Evolutionary conservation across 495 filamentous ascomycete genomes (phyloP), one percentile per base, ranked within the genome.

Genomic region (Neurospora sp.): DNA sequence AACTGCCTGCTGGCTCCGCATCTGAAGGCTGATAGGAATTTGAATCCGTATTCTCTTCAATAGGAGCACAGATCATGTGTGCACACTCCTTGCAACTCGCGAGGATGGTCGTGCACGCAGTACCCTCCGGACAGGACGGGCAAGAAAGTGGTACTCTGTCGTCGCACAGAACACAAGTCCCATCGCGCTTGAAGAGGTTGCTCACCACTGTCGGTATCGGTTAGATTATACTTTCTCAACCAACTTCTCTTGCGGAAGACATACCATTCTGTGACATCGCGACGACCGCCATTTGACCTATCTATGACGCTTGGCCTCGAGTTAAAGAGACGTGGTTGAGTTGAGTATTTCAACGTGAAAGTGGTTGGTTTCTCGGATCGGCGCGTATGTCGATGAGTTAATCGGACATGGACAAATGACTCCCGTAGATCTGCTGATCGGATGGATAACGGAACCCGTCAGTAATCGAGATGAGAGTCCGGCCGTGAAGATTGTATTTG

Each of bases 31-130:
- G 85, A 40, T 83, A 77, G 75, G 9, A 80, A 11, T 62, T 31
- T 9, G 48, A 23, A 14, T n/a, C 38, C 71, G 71, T 39, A 11
- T 69, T 37, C 5, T 31, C 40, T 20, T 72, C 48, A 14, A 71
- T 16, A n/a, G 77, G 74, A 12, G 62, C 75, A 73, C 85, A 87
- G 73, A 82, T 79, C 40, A 89, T 81, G 42, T 71, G 71, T 1
- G 79, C 72, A 42, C 85, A 86, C 66, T 78, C 73, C 3, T 23
- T 46, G 75, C 83, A 85, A 18, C 69, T 78, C 20, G 75, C 74
- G 8, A 81, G 75, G n/a, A 77, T 81, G 62, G 83, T 81, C 72
- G 79, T 78, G 73, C 85, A 86, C 59, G 73, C 54, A 16, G 73
- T 72, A 11, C 54, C 76, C 27, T 79, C 76, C 18, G 38, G 18